Evolutionary conservation across 2,329 filamentous ascomycete species (phyloP).

Genomic region (Calcarisporium arbuscula): DNA sequence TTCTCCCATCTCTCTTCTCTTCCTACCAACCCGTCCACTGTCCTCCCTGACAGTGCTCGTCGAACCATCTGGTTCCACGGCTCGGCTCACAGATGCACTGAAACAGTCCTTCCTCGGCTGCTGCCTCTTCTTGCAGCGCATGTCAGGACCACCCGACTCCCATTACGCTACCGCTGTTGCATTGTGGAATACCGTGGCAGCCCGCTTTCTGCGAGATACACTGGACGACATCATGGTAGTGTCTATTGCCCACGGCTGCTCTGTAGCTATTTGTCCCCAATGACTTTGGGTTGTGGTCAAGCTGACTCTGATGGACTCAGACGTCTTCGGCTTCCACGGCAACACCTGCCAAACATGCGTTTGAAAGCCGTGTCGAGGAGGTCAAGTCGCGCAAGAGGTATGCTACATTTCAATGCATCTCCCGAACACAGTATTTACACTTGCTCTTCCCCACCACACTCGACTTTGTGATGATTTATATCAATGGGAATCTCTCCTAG

Average conservation of each 20-base stretch:
- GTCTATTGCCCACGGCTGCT: background rate
- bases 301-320: constrained; percentile 30
- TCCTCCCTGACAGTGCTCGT: background rate
- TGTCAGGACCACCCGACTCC: constrained; percentile 6
- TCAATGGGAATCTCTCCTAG: constrained; percentile 99
- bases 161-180: constrained; percentile 3
- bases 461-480: constrained; percentile 68
- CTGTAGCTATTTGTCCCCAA: too few relatives aligned
- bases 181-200: constrained; percentile 8
- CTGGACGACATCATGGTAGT: constrained; percentile 11
- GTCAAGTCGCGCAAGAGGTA: constrained; percentile 88
- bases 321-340: constrained; percentile 68
- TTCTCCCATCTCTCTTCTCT: constrained; percentile 7
- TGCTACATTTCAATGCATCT: constrained; percentile 36
- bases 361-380: constrained; percentile 76
- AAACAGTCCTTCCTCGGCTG: constrained; percentile 8
- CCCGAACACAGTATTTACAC: background rate
- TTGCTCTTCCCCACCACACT: constrained; percentile 3
- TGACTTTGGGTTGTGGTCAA: too few relatives aligned
- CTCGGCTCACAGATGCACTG: constrained; percentile 14
- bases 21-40: background rate
- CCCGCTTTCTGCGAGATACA: constrained; percentile 8
- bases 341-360: constrained; percentile 64
- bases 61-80: constrained; percentile 7
- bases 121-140: constrained; percentile 12